Percentiles rank a stretch among this genome's conserved stretches.
phyloP scores from a whole-genome alignment of 225 moss, liverwort and hornwort species.

The Sphagnum tenellum region DNA sequence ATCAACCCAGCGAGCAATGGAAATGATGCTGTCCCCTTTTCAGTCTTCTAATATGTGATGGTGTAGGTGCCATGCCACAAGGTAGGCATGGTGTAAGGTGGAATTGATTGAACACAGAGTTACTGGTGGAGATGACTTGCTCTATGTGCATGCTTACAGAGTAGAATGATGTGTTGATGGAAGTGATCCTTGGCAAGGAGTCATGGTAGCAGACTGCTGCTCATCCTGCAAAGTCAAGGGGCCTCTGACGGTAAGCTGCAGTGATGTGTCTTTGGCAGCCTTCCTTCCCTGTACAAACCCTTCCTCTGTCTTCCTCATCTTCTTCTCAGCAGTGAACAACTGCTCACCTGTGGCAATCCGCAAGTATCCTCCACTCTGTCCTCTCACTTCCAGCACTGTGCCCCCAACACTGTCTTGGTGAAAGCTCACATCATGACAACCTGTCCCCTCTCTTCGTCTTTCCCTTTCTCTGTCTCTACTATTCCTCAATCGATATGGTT shows the following conservation, averaged over 20 bases:
- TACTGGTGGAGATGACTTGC: conserved; percentile 8
- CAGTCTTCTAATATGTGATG: too few relatives aligned
- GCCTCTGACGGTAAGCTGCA: background rate
- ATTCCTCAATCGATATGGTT: background rate
- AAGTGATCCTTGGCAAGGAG: background rate
- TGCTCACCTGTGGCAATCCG: background rate
- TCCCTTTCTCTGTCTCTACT: background rate
- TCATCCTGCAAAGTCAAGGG: conserved; percentile 4
- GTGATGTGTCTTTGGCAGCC: conserved; percentile 4
- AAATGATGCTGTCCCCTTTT: too few relatives aligned
- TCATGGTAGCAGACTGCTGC: background rate
- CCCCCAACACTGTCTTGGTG: conserved; percentile 8
- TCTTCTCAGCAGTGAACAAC: background rate
- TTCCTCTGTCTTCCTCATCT: background rate
- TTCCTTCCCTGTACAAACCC: too few relatives aligned
- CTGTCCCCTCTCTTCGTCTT: conserved; percentile 7
- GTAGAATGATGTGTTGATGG: conserved; percentile 1
- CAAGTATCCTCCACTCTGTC: conserved; percentile 2
- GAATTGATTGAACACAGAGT: background rate
- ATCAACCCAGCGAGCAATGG: too few relatives aligned
- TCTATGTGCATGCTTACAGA: background rate
- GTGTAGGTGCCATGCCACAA: too few relatives aligned
- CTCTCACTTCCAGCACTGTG: conserved; percentile 3
- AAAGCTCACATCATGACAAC: conserved; percentile 1
- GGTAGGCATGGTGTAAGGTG: too few relatives aligned